Evolutionary conservation across 805 yeast genomes (phyloP), one percentile per base, ranked within the genome.

Genomic region (Lipomyces mesembrius): DNA sequence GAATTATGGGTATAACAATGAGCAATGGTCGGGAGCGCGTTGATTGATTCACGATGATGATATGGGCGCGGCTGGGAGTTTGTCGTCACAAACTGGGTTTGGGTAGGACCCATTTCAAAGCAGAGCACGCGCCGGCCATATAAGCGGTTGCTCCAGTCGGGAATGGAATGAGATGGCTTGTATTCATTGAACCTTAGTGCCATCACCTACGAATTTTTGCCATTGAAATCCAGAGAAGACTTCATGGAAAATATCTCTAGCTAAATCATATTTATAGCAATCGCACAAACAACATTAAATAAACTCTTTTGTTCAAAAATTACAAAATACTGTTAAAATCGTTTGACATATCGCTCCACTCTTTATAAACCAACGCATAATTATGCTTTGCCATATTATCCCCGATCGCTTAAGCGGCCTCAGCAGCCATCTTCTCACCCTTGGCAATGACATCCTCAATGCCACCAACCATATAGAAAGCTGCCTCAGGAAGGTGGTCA

Each of bases 381-480:
- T 43, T 43, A 43, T 43, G 49, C 49, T 43, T 43, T 43, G 49
- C 9, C 49, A 43, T 43, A 43, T n/a, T 43, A 17, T 43, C 49
- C 20, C 49, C 25, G 35, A 35, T 34, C 29, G 61, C 54, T 64
- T 64, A 67, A 37, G 64, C 60, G 22, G 69, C 43, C 71, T 68
- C 71, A 57, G 71, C 71, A 83, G 98, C 98, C 82, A 95, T 84
- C 87, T 94, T 93, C 85, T 95, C 98, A 80, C 98, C 98, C 89
- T 95, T 95, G 81, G 98, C 96, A 82, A 92, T 83, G 77, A 88
- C 99, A 84, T 95, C 99, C 82, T 93, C 98, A 79, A 95, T 93
- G 86, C 97, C 97, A 86, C 99, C 99, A 84, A 95, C 99, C 99
- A 95, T 95, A 85, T 95, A 95, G 96, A 95, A 95, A 78, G 99